A percentile compares a stretch with the other conserved stretches of the same genome.
These are phyloP conservation scores for Tetragonia tetragonoides DNA, from an alignment of 148 eudicot genomes.

Conservation along the genomic window DNA sequence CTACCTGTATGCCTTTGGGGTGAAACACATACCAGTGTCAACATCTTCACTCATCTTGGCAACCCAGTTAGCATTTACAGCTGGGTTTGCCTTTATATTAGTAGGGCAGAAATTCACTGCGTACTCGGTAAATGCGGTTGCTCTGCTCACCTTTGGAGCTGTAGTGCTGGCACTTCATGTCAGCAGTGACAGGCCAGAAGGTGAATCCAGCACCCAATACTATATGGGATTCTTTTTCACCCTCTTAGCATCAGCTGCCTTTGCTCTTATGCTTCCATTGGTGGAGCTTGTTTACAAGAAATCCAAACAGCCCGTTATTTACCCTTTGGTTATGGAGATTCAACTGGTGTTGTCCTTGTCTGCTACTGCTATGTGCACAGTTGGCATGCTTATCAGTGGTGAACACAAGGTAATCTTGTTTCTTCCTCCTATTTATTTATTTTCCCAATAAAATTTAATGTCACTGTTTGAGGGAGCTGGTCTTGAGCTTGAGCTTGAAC, in stretches of 20 bases:
- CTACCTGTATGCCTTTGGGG: conserved; percentile 54
- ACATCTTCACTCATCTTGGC: conserved; percentile 61
- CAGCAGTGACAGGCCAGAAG: conserved; percentile 46
- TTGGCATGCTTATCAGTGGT: conserved; percentile 52
- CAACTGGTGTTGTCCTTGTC: conserved; percentile 49
- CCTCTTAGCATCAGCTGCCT: conserved; percentile 42
- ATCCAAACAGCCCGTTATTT: conserved; percentile 36
- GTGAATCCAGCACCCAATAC: conserved; percentile 34
- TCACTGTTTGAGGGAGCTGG: too few relatives aligned
- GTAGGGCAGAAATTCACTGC: conserved; percentile 59
- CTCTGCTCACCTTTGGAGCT: conserved; percentile 54
- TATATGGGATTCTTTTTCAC: conserved; percentile 50
- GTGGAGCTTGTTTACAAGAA: conserved; percentile 55
- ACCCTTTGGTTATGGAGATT: conserved; percentile 60
- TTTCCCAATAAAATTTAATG: not conserved
- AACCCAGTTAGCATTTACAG: conserved; percentile 63
- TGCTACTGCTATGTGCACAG: conserved; percentile 50
- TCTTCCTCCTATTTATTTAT: not conserved
- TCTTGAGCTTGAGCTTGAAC: too few relatives aligned
- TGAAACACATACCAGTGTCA: conserved; percentile 57
- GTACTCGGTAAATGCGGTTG: conserved; percentile 52
- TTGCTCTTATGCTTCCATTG: conserved; percentile 52
- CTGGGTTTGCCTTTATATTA: conserved; percentile 44
- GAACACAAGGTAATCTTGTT: conserved; percentile 47
- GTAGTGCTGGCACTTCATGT: conserved; percentile 52